Base-by-base conservation (phyloP, 192 early-diverging fungal genomes). In the Phycomyces nitens region DNA sequence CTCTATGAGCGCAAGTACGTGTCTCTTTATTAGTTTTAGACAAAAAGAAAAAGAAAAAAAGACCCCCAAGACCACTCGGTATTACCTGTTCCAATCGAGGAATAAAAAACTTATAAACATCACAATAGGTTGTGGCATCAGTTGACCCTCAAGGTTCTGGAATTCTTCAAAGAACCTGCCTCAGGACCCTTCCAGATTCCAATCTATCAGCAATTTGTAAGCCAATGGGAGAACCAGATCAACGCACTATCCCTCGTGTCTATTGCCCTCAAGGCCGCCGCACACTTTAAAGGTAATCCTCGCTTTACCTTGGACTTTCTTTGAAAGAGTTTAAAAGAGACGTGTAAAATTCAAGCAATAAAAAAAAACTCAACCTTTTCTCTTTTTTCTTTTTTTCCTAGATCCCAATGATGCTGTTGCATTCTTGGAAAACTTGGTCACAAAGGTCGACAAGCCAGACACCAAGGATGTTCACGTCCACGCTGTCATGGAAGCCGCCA, bases 1-100 rank as follows among this genome's bases (percentile, higher is more conserved):
- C 80, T 95, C 21, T 95, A 98, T 71, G 97, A 98, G 76, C 79
- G 86, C 69, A 99, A 97, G 94, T 94, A 88, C 68, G 86, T 75
- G n/a, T 53, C 21, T 20, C 20, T 29, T 39, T 40, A 15, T 5
- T 20, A 11, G 21, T 47, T 34, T 20, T 21, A 18, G n/a, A 14
- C 22, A 20, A 66, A 9, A 50, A 22, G 10, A 24, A 47, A 49
- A 14, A 47, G 2, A 47, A 14, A 11, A n/a, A 34, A 34, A 34
- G 7, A n/a, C n/a, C n/a, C n/a, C n/a, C n/a, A 7, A 34, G 29
- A 7, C 29, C 2, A 34, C 29, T 34, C 29, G 29, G 29, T 34
- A 34, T 34, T 34, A 34, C n/a, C n/a, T 34, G 29, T 34, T 34
- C 29, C 7, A 34, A 5, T 34, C 2, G n/a, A 39, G 18, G 0